Evolutionary conservation across 371 early-diverging fungal species (phyloP).

Genomic region (Batkoa obscura): DNA sequence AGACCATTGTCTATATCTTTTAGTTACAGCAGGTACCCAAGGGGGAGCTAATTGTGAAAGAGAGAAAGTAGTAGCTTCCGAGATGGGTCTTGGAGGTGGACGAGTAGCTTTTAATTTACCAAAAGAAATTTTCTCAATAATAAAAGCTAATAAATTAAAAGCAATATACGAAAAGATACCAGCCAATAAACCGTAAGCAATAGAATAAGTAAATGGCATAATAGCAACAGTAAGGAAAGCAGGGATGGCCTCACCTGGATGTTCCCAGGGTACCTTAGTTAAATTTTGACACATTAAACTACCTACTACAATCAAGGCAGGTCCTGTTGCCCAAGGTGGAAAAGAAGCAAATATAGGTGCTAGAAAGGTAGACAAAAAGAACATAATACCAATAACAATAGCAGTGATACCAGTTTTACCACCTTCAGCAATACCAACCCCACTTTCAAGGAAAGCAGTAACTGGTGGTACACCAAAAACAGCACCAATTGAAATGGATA

Average conservation of each 20-base stretch:
- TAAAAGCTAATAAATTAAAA: conserved; percentile 7
- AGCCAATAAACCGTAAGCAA: conserved; percentile 15
- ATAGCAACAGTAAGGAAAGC: conserved; percentile 53
- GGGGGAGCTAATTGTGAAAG: no score
- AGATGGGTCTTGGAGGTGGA: no score
- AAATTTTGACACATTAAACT: conserved; percentile 54
- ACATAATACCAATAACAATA: conserved; percentile 34
- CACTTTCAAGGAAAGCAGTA: conserved; percentile 60
- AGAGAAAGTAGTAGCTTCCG: no score
- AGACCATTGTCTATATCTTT: no score
- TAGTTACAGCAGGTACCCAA: no score
- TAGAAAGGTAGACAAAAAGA: conserved; percentile 57
- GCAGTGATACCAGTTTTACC: conserved; percentile 58
- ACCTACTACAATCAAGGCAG: conserved; percentile 57
- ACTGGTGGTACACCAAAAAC: conserved; percentile 51
- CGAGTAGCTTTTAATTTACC: no score
- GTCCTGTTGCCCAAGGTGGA: conserved; percentile 69
- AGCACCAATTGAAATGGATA: conserved; percentile 38
- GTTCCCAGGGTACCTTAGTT: conserved; percentile 51
- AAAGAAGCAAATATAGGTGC: conserved; percentile 67
- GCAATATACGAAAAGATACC: conserved; percentile 12
- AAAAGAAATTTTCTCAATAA: no score
- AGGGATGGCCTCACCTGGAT: conserved; percentile 52
- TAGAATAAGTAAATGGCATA: conserved; percentile 49
- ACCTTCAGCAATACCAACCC: conserved; percentile 63